Conservation (phyloP, 352 stramenopile species). For the Phytophthora pluvialis region DNA sequence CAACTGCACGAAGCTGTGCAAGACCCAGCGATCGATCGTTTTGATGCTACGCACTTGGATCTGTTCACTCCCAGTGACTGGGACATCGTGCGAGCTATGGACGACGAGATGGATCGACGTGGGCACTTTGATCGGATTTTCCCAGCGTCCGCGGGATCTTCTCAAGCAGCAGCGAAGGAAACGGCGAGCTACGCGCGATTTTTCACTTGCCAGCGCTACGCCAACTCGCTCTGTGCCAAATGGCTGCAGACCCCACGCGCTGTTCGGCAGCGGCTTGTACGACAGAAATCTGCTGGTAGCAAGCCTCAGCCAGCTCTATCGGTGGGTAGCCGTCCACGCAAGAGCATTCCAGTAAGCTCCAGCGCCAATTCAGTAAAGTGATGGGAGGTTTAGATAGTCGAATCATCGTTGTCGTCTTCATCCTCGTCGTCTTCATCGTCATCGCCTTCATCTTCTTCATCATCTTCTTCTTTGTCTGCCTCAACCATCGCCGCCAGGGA, state of each 20-base stretch:
- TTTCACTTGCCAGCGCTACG: conserved; percentile 71
- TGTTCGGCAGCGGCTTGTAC: conserved; percentile 20
- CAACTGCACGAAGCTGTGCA: conserved; percentile 68
- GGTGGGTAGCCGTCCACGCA: conserved; percentile 4
- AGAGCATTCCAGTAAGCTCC: conserved; percentile 6
- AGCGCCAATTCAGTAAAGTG: too few relatives aligned
- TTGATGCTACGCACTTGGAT: conserved; percentile 59
- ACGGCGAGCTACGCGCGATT: conserved; percentile 45
- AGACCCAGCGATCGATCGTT: conserved; percentile 43
- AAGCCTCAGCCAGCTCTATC: too few relatives aligned
- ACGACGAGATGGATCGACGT: conserved; percentile 72
- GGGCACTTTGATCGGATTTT: conserved; percentile 82
- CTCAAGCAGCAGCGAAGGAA: conserved; percentile 17
- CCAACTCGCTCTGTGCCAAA: conserved; percentile 64
- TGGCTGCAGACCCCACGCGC: conserved; percentile 56
- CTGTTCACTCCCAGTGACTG: conserved; percentile 64
- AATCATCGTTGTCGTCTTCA: too few relatives aligned
- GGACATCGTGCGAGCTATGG: conserved; percentile 66
- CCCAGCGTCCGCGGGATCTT: conserved; percentile 31
- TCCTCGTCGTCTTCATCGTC: not conserved
- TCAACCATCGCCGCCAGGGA: conserved; percentile 28
- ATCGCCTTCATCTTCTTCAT: conserved; percentile 9
- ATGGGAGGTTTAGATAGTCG: conserved; percentile 6
- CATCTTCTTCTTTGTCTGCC: conserved; percentile 25
- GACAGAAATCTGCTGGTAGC: conserved; percentile 23